Evolutionary conservation across 345 rosid species (phyloP), one percentile per base, ranked within the genome.

Genomic region (Lumnitzera racemosa): DNA sequence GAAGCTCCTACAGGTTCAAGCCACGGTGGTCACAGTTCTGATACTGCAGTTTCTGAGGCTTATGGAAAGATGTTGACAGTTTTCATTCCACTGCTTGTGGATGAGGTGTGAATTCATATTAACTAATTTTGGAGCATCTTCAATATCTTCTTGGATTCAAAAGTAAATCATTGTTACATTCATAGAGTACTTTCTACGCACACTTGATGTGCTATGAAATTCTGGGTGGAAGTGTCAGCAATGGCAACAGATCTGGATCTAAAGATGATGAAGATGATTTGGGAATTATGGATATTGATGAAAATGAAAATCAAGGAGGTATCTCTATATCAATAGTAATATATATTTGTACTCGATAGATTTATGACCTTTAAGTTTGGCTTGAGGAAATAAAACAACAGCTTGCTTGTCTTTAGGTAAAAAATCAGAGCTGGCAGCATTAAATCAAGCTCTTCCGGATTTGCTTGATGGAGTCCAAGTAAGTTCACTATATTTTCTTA

Each of bases 191-290:
- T 53, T 95, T 90, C 73, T 95, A 90, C 73, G 99, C 99, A 49
- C 99, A 90, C 75, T 90, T 95, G 77, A 86, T 95, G 99, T 95
- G 99, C 88, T 95, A 88, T 68, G 96, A 95, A 77, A 95, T 95
- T 65, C 92, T 96, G 64, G 86, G 92, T 25, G 91, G 87, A 74
- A 84, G 92, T 64, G 59, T 57, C 56, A 80, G 76, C 56, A 86
- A 77, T 84, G 95, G 83, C 65, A 80, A 63, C 67, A 86, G 64
- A 76, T 70, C 55, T 66, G 83, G 73, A 61, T 67, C 80, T 46
- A 63, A 74, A 46, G 75, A 79, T 48, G 87, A 83, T 13, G 91
- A 86, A 52, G 92, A 91, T 64, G 99, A 94, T 80, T 77, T 88
- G 83, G 99, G 99, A 63, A 95, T 86, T 68, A 79, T 90, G 97